These are phyloP conservation scores for Elsinoe perseae DNA, from an alignment of 2,329 filamentous ascomycete species.

Conservation along the genomic window DNA sequence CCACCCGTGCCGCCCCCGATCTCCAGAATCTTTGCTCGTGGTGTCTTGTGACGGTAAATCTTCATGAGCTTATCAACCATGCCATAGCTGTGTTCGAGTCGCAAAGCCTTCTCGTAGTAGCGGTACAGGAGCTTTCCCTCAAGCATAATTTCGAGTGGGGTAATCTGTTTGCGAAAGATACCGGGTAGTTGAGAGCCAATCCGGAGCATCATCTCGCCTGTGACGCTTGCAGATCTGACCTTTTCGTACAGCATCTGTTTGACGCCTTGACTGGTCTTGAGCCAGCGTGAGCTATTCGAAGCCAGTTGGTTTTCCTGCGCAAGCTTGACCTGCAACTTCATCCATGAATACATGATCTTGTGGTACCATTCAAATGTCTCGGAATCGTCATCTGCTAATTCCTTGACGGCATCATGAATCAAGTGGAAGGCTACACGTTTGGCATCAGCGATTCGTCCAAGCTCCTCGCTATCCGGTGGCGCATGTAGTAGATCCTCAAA, in stretches of 20 bases:
- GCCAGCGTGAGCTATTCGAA: neutral
- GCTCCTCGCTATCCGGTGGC: neutral
- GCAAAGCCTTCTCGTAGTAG: constrained; percentile 16
- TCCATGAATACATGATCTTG: neutral
- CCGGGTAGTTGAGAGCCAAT: constrained; percentile 21
- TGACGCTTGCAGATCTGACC: neutral
- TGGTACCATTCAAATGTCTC: neutral
- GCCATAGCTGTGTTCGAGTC: neutral
- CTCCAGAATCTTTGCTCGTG: constrained; percentile 1
- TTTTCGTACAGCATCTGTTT: neutral
- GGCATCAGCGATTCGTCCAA: neutral
- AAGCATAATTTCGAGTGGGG: constrained; percentile 28
- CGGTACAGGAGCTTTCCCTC: constrained; percentile 23
- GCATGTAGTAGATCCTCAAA: neutral
- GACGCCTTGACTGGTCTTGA: neutral
- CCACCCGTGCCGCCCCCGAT: constrained; percentile 14
- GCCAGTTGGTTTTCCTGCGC: neutral
- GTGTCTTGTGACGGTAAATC: neutral
- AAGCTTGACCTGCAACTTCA: neutral
- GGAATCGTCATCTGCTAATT: neutral
- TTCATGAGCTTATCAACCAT: neutral
- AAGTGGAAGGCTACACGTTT: neutral
- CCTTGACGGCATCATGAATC: neutral
- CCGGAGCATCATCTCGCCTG: neutral
- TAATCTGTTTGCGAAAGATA: constrained; percentile 24